A percentile compares a stretch with the other conserved stretches of the same genome.
These are phyloP conservation scores for Aspergillus coremiiformis DNA, from an alignment of 495 filamentous ascomycete genomes.

Conservation along the genomic window DNA sequence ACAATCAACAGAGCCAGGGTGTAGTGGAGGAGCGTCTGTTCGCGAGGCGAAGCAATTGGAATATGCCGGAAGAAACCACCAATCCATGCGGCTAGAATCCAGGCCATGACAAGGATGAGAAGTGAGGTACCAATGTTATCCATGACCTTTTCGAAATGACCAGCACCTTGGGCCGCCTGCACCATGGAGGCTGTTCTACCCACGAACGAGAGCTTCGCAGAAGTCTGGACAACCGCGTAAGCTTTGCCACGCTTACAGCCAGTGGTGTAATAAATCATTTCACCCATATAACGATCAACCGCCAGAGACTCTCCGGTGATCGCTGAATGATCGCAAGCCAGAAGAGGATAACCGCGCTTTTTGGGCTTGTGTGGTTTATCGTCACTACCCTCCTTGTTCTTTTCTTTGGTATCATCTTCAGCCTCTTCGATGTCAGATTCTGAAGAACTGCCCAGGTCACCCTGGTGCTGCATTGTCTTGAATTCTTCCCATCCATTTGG, in stretches of 20 bases:
- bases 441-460: conserved; percentile 50
- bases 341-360: conserved; percentile 46
- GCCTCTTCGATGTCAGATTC: conserved; percentile 40
- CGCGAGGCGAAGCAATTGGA: conserved; percentile 53
- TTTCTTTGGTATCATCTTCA: conserved; percentile 9
- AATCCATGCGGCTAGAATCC: conserved; percentile 62
- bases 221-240: conserved; percentile 53
- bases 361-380: conserved; percentile 13
- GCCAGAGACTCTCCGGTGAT: conserved; percentile 69
- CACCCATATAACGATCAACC: conserved; percentile 67
- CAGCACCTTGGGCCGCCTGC: conserved; percentile 56
- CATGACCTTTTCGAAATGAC: conserved; percentile 74
- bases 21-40: conserved; percentile 55
- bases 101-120: conserved; percentile 60
- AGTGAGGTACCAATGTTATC: conserved; percentile 65
- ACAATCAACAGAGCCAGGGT: conserved; percentile 76
- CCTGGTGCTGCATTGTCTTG: conserved; percentile 46
- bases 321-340: conserved; percentile 64
- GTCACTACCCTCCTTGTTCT: conserved; percentile 10
- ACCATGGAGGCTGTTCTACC: conserved; percentile 64
- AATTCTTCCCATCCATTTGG: conserved; percentile 59
- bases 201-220: conserved; percentile 62
- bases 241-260: conserved; percentile 69
- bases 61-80: conserved; percentile 64
- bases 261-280: conserved; percentile 62